phyloP scores from a whole-genome alignment of 257 asterid species.

The Solanum infundibuliforme region DNA sequence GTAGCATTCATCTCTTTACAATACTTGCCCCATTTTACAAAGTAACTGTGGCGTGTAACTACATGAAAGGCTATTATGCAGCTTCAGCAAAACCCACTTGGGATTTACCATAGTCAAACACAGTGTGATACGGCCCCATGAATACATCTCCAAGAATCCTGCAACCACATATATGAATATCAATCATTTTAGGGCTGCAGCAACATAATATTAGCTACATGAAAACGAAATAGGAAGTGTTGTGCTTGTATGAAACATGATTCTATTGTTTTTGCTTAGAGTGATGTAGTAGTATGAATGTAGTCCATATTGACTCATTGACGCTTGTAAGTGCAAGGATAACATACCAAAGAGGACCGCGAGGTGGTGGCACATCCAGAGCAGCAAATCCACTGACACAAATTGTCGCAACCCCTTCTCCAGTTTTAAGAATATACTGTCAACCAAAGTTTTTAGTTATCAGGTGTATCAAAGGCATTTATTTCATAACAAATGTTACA shows the following conservation, averaged over 20 bases:
- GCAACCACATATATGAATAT: conserved; percentile 7
- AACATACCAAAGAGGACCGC: conserved; percentile 87
- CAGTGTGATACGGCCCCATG: conserved; percentile 93
- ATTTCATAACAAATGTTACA: background rate
- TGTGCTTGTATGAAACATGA: background rate
- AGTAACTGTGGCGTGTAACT: background rate
- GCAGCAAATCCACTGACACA: conserved; percentile 95
- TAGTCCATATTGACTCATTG: background rate
- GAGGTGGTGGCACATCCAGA: conserved; percentile 72
- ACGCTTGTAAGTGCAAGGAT: background rate
- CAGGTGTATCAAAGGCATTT: background rate
- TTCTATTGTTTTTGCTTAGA: background rate
- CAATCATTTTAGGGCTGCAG: background rate
- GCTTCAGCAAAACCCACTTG: conserved; percentile 86
- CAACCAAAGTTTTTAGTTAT: background rate
- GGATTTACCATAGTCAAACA: conserved; percentile 77
- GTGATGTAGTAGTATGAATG: background rate
- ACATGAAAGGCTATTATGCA: conserved; percentile 22
- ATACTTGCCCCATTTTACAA: background rate
- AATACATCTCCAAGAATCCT: conserved; percentile 97
- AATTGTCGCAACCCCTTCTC: conserved; percentile 43
- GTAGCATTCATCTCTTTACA: background rate
- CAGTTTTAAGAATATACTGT: conserved; percentile 77
- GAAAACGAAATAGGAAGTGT: background rate
- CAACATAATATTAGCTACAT: background rate